A percentile compares a stretch with the other conserved stretches of the same genome.
These are phyloP conservation scores for Solidago caesia DNA, from an alignment of 129 eudicot genomes.

Conservation along the genomic window DNA sequence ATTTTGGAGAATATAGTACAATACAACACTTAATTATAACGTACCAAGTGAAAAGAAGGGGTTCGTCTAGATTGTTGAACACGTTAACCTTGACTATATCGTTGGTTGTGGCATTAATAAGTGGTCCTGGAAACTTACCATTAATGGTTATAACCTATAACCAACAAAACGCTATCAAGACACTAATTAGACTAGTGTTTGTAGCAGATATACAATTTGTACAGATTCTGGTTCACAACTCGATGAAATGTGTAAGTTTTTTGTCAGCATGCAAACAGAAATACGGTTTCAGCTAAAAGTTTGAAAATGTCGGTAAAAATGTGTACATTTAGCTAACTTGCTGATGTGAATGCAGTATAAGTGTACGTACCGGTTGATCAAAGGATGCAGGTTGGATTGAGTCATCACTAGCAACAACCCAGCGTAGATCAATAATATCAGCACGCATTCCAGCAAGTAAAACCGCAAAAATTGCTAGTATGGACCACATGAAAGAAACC, in stretches of 20 bases:
- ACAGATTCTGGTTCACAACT: not conserved
- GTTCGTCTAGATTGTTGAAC: conserved; percentile 62
- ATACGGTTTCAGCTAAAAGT: not conserved
- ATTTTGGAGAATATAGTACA: too few species aligned
- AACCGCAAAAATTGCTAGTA: conserved; percentile 18
- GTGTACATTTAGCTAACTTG: not conserved
- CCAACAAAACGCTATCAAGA: not conserved
- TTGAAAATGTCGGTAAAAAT: not conserved
- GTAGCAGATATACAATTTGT: not conserved
- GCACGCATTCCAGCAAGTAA: conserved; percentile 33
- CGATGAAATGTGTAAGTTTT: too few species aligned
- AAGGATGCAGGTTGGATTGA: conserved; percentile 32
- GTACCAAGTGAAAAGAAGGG: conserved; percentile 70
- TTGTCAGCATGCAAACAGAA: not conserved
- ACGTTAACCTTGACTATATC: conserved; percentile 59
- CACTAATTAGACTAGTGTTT: not conserved
- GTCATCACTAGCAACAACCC: conserved; percentile 47
- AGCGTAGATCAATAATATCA: conserved; percentile 45
- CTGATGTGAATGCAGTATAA: not conserved
- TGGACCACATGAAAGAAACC: conserved; percentile 39
- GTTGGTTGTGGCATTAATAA: conserved; percentile 71
- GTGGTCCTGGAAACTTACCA: conserved; percentile 67
- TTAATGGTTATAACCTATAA: conserved; percentile 68
- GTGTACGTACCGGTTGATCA: conserved; percentile 43
- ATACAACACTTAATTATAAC: not conserved